phyloP scores from a whole-genome alignment of 331 rosid species.

The Quercus lobata region DNA sequence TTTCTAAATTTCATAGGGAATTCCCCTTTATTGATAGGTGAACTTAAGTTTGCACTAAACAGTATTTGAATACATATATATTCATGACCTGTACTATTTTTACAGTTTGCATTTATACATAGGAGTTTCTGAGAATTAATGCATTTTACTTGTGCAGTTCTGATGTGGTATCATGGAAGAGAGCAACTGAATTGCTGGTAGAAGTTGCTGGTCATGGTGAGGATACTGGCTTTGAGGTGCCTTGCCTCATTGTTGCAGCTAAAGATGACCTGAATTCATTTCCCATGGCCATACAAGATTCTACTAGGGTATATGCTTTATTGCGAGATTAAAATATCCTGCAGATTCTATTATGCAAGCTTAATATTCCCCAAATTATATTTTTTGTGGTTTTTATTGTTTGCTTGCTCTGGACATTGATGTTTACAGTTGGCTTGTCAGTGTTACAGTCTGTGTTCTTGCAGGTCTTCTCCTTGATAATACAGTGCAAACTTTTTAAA shows the following conservation, averaged over 20 bases:
- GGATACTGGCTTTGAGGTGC: slow-evolving; percentile 94
- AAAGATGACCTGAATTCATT: slow-evolving; percentile 90
- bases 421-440: slow-evolving; percentile 1
- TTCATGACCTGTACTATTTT: not conserved
- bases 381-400: slow-evolving; percentile 5
- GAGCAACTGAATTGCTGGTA: slow-evolving; percentile 69
- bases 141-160: slow-evolving; percentile 52
- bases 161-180: slow-evolving; percentile 81
- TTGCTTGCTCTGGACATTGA: slow-evolving; percentile 5
- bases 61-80: not conserved
- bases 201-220: slow-evolving; percentile 94
- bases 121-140: not conserved
- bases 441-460: not conserved
- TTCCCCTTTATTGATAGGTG: not conserved
- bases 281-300: slow-evolving; percentile 81
- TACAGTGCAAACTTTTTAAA: not conserved
- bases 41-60: slow-evolving; percentile 5
- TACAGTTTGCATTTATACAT: not conserved
- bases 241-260: slow-evolving; percentile 97
- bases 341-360: not conserved
- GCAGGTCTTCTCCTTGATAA: not conserved
- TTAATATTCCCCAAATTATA: not conserved
- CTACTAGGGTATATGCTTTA: slow-evolving; percentile 65
- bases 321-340: not conserved
- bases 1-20: not conserved